These are phyloP conservation scores for Cladosporium sp. DNA, from an alignment of 2,329 filamentous ascomycete genomes.

Conservation along the genomic window DNA sequence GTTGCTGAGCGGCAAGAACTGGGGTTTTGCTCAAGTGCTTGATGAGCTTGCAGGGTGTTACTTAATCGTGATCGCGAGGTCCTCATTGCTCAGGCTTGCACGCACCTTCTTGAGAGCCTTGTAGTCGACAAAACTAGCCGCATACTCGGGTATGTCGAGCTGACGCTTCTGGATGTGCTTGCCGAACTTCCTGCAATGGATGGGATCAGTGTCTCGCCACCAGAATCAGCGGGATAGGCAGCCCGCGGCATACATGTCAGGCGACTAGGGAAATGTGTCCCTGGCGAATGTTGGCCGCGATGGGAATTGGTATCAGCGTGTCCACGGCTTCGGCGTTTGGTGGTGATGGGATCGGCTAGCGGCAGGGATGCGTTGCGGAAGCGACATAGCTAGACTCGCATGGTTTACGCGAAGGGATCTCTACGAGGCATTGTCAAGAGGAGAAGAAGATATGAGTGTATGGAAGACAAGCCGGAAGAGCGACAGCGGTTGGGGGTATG, in stretches of 20 bases:
- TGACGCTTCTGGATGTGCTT: constrained; percentile 99
- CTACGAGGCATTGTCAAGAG: neutral
- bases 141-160: constrained; percentile 98
- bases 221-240: neutral
- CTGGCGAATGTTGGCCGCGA: neutral
- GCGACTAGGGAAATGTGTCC: neutral
- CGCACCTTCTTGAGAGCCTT: constrained; percentile 96
- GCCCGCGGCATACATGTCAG: neutral
- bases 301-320: neutral
- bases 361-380: neutral
- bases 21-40: constrained; percentile 95
- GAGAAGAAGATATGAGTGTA: neutral
- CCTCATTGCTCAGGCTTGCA: neutral
- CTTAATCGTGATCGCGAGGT: neutral
- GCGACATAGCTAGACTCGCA: constrained; percentile 14
- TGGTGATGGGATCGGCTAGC: constrained; percentile 7
- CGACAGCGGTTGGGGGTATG: neutral
- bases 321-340: constrained; percentile 6
- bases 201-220: constrained; percentile 8
- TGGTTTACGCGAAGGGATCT: neutral
- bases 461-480: neutral
- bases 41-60: constrained; percentile 68
- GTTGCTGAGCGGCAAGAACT: constrained; percentile 74
- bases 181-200: constrained; percentile 83
- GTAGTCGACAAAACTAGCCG: constrained; percentile 98